Conservation (phyloP, 1,139 yeast species). For the Yamadazyma kanchanaburiensis region DNA sequence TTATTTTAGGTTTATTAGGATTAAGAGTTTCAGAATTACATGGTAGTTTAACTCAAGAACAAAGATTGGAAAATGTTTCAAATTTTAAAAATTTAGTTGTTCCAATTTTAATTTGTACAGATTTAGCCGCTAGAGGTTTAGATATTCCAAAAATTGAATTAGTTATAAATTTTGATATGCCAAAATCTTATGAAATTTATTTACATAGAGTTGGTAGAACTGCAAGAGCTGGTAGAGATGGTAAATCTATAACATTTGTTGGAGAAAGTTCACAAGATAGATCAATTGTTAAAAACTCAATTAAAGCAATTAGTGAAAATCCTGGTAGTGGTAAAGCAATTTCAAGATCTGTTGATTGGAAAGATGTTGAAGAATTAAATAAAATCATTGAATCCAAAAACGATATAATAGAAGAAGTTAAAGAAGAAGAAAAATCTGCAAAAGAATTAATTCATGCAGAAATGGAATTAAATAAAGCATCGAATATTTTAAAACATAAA, state of each 20-base stretch:
- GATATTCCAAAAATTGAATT: conserved; percentile 97
- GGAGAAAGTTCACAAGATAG: conserved; percentile 88
- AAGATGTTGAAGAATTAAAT: conserved; percentile 66
- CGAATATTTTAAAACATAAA: conserved; percentile 73
- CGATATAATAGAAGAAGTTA: conserved; percentile 65
- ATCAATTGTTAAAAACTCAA: conserved; percentile 82
- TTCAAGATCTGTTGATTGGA: conserved; percentile 87
- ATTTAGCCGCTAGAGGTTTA: conserved; percentile 97
- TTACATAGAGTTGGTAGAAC: conserved; percentile 99
- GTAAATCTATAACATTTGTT: conserved; percentile 87
- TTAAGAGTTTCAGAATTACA: conserved; percentile 88
- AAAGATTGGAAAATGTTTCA: conserved; percentile 80
- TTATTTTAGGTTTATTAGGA: conserved; percentile 83
- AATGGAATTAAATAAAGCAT: conserved; percentile 83
- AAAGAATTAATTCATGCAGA: conserved; percentile 86
- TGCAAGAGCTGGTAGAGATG: conserved; percentile 98
- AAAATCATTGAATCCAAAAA: conserved; percentile 57
- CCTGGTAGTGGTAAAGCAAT: conserved; percentile 56
- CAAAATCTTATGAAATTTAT: conserved; percentile 84
- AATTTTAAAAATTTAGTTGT: conserved; percentile 79
- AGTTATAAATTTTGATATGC: conserved; percentile 94
- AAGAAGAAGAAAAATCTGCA: conserved; percentile 84
- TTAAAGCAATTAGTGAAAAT: conserved; percentile 52
- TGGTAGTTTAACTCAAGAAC: conserved; percentile 93
- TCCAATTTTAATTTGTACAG: conserved; percentile 91